Percentiles rank a stretch among this genome's conserved stretches.
Conservation (phyloP, 306 rosid genomes). For the Mimosa pudica region DNA sequence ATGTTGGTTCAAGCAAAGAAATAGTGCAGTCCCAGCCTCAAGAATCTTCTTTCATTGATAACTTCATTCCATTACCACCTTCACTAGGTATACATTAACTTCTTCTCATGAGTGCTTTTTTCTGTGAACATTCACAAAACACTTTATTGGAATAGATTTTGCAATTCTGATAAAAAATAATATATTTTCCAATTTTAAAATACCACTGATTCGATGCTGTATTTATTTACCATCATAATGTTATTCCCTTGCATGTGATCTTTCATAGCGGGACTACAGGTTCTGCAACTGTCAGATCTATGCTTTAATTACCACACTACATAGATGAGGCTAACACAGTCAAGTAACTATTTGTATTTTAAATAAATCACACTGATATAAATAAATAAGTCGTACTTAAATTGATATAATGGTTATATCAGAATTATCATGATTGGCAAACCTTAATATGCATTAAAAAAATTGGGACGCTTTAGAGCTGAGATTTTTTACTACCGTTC, state of each 20-base stretch:
- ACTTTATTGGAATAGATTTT: conserved; percentile 3
- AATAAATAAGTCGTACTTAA: neutral
- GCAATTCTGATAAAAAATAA: neutral
- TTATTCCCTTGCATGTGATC: neutral
- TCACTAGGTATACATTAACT: conserved; percentile 60
- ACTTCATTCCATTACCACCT: conserved; percentile 76
- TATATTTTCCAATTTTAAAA: neutral
- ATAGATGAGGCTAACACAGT: conserved; percentile 4
- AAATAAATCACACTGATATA: neutral
- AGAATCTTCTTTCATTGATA: conserved; percentile 48
- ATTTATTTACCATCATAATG: conserved; percentile 26
- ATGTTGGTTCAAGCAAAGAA: conserved; percentile 36
- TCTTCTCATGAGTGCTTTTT: conserved; percentile 5
- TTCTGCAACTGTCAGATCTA: neutral
- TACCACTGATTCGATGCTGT: neutral
- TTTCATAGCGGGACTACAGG: neutral
- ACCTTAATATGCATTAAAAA: neutral
- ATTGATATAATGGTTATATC: neutral
- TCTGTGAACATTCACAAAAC: neutral
- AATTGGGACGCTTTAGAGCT: conserved; percentile 3
- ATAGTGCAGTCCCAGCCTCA: conserved; percentile 43
- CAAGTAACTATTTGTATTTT: neutral
- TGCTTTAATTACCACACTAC: neutral
- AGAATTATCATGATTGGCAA: no score
- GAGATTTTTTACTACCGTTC: neutral